phyloP scores from a whole-genome alignment of 179 eudicot species.

The Silene vulgaris region DNA sequence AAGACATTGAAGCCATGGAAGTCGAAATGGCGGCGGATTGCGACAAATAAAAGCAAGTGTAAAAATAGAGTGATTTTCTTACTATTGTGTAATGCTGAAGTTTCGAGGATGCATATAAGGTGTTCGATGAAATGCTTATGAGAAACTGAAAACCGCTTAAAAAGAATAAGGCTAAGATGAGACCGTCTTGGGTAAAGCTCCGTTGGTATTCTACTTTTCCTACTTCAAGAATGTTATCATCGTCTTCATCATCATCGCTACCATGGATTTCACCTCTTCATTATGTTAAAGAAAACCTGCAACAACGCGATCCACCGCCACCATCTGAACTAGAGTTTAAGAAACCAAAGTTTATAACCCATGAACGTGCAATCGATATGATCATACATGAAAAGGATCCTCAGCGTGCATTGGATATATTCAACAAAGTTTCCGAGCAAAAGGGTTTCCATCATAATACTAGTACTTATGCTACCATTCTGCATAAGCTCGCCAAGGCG shows the following conservation, averaged over 20 bases:
- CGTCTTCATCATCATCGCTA: constrained; percentile 44
- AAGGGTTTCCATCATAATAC: constrained; percentile 76
- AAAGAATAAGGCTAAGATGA: constrained; percentile 20
- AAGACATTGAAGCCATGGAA: no score
- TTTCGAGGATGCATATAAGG: constrained; percentile 12
- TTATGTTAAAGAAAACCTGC: constrained; percentile 29
- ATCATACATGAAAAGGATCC: constrained; percentile 66
- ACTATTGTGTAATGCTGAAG: no score
- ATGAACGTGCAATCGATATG: constrained; percentile 51
- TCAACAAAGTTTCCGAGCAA: constrained; percentile 65
- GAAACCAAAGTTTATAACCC: constrained; percentile 55
- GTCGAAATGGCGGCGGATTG: no score
- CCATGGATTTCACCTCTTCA: constrained; percentile 76
- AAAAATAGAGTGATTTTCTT: no score
- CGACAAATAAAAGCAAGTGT: no score
- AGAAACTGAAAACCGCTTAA: constrained; percentile 2
- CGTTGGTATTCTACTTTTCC: constrained; percentile 19
- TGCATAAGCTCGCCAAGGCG: constrained; percentile 59
- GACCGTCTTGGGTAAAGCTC: constrained; percentile 14
- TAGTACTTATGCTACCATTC: constrained; percentile 61
- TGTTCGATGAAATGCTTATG: constrained; percentile 27
- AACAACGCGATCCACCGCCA: constrained; percentile 42
- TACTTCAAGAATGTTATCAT: constrained; percentile 28
- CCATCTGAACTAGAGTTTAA: constrained; percentile 19
- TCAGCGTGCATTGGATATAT: constrained; percentile 68